Conservation (phyloP, 2,329 filamentous ascomycete species). For the Fusarium coicis region DNA sequence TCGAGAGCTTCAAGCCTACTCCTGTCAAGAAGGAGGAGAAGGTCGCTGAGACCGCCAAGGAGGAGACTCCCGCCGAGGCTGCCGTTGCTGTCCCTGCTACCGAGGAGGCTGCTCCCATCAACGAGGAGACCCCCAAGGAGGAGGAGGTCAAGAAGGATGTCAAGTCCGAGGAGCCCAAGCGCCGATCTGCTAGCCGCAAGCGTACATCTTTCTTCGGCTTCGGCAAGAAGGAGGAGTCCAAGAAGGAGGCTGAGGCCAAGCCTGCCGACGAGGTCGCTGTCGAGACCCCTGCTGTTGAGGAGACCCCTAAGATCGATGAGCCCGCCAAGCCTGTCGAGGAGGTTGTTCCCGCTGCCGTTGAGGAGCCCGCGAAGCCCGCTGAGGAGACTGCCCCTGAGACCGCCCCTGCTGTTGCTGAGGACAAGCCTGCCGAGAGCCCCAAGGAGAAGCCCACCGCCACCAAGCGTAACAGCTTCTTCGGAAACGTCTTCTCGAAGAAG, state of each 20-base stretch:
- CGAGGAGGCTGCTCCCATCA: slow-evolving; percentile 34
- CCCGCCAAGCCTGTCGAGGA: slow-evolving; percentile 52
- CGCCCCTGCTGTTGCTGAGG: slow-evolving; percentile 44
- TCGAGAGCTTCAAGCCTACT: slow-evolving; percentile 74
- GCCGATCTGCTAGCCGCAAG: slow-evolving; percentile 73
- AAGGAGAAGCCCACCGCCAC: slow-evolving; percentile 57
- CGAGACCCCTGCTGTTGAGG: slow-evolving; percentile 50
- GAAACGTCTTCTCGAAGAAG: slow-evolving; percentile 62
- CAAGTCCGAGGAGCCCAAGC: slow-evolving; percentile 69
- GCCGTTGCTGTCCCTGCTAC: slow-evolving; percentile 46
- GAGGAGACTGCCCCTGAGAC: slow-evolving; percentile 53
- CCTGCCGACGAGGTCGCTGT: slow-evolving; percentile 47
- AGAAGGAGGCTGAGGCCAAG: slow-evolving; percentile 57
- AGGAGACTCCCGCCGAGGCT: slow-evolving; percentile 44
- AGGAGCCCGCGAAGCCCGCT: slow-evolving; percentile 40
- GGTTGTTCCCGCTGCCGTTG: slow-evolving; percentile 55
- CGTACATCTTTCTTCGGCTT: slow-evolving; percentile 73
- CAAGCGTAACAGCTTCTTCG: slow-evolving; percentile 70
- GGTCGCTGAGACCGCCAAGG: slow-evolving; percentile 50
- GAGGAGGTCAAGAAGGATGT: slow-evolving; percentile 55
- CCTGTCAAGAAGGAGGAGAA: slow-evolving; percentile 57
- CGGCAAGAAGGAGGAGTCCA: slow-evolving; percentile 63
- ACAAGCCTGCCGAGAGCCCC: slow-evolving; percentile 54
- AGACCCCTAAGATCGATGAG: slow-evolving; percentile 64
- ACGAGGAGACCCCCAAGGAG: slow-evolving; percentile 51